Base-by-base conservation (phyloP, 73 alveolate species). In the Diophrys appendiculata region DNA sequence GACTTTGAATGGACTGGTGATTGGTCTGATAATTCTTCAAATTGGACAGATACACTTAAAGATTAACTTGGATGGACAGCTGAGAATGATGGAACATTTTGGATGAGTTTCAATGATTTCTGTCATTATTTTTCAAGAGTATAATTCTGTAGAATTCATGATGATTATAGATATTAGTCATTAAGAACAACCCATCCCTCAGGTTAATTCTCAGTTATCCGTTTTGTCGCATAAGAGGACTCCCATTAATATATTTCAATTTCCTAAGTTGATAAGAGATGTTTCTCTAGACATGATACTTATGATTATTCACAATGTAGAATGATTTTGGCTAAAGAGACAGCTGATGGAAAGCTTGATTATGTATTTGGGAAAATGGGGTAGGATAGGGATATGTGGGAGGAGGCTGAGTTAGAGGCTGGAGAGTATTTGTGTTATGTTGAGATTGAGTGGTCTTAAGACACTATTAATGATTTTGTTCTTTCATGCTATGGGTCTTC, bases 1-100 rank as follows among this genome's bases (percentile, higher is more conserved):
- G 92, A 90, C 71, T 89, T 95, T 8, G 99, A 94, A 71, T 96
- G 99, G 98, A 76, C 88, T 28, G 99, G 98, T 2, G 98, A 96
- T 75, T 96, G 99, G 99, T 92, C 98, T 32, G 98, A 96, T 81
- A 84, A 86, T 35, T 93, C 97, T 53, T 86, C 91, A 43, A 88
- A 88, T 76, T 96, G 99, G 99, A 95, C 96, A 31, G 96, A 96
- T 32, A 94, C 91, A 53, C 92, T 96, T 33, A 92, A 92, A 78
- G 80, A 76, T 54, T 88, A 84, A 65, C 77, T 96, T 54, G 85
- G 94, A 65, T 69, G 54, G 90, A 88, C 89, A 33, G 91, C 84
- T 64, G 77, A 78, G 60, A 91, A 92, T 77, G 98, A 94, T 93
- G 98, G 98, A 14, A 79, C 91, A 22, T 96, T 96, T 86, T 96